phyloP scores from a whole-genome alignment of 2,329 filamentous ascomycete species.

The Aspergillus sp. region DNA sequence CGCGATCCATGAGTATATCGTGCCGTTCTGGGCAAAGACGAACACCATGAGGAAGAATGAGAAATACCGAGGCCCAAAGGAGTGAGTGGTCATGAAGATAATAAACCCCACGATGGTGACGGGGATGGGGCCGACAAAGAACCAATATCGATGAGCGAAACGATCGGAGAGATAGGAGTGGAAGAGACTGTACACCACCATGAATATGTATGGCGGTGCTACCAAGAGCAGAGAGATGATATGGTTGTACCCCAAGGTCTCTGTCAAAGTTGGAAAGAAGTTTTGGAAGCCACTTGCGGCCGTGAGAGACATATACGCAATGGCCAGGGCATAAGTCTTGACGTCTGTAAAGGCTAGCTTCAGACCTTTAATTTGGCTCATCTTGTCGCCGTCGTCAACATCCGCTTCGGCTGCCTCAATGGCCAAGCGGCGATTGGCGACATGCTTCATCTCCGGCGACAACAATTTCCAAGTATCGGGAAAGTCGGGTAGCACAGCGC shows the following conservation, averaged over 20 bases:
- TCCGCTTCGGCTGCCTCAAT: conserved; percentile 55
- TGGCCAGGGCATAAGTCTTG: conserved; percentile 49
- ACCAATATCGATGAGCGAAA: conserved; percentile 52
- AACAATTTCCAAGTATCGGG: conserved; percentile 49
- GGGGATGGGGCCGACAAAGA: conserved; percentile 56
- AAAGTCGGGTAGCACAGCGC: conserved; percentile 43
- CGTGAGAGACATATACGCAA: conserved; percentile 53
- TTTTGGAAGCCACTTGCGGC: conserved; percentile 57
- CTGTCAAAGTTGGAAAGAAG: conserved; percentile 58
- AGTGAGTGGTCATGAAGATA: conserved; percentile 56
- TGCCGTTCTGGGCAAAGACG: conserved; percentile 58
- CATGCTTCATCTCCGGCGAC: conserved; percentile 48
- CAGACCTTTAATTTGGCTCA: conserved; percentile 52
- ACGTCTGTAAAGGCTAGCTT: conserved; percentile 55
- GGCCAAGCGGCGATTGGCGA: conserved; percentile 53
- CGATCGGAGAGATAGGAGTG: conserved; percentile 52
- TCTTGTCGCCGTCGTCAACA: conserved; percentile 50
- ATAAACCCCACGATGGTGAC: conserved; percentile 55
- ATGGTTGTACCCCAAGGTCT: conserved; percentile 47
- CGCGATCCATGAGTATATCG: conserved; percentile 54
- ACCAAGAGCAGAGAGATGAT: conserved; percentile 55
- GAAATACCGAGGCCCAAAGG: conserved; percentile 58
- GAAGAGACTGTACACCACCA: conserved; percentile 51
- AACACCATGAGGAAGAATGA: conserved; percentile 59
- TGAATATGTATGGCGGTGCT: conserved; percentile 58